phyloP scores from a whole-genome alignment of 2,329 filamentous ascomycete species.

The Paecilomyces variotii region DNA sequence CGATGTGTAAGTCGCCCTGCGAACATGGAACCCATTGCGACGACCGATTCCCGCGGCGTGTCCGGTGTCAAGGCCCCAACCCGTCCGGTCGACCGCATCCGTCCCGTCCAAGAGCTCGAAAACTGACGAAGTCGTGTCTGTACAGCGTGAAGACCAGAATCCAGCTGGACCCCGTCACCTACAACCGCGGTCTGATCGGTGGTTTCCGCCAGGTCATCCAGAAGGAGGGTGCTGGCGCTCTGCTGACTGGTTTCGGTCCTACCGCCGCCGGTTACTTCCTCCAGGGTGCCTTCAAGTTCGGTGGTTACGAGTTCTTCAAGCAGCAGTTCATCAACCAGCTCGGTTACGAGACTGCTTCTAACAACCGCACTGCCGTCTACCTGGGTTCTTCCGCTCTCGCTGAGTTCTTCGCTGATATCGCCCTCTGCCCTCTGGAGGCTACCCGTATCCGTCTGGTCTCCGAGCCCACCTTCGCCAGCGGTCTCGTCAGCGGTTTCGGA shows the following conservation, averaged over 20 bases:
- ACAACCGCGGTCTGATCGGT: conserved; percentile 81
- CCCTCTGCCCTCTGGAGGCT: conserved; percentile 84
- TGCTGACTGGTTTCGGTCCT: conserved; percentile 77
- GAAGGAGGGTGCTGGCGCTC: conserved; percentile 76
- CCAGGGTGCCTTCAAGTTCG: conserved; percentile 88
- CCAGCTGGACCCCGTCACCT: conserved; percentile 81
- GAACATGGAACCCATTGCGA: conserved; percentile 1
- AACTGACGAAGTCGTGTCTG: conserved; percentile 17
- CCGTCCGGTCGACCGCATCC: not conserved
- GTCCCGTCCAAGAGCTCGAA: conserved; percentile 5
- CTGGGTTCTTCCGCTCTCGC: conserved; percentile 55
- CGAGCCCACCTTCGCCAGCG: conserved; percentile 74
- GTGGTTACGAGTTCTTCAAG: conserved; percentile 96
- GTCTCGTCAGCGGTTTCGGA: conserved; percentile 68
- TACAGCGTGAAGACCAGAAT: conserved; percentile 89
- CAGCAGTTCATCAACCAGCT: conserved; percentile 74
- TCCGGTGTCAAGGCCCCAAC: not conserved
- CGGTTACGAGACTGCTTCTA: conserved; percentile 66
- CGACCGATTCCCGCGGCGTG: not conserved
- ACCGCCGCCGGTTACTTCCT: conserved; percentile 89
- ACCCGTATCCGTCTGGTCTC: conserved; percentile 91
- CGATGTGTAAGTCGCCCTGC: conserved; percentile 77
- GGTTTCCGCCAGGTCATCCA: conserved; percentile 79
- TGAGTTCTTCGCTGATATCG: conserved; percentile 56
- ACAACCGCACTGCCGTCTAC: conserved; percentile 78